phyloP scores from a whole-genome alignment of 495 filamentous ascomycete genomes.

The Tuber magnatum region DNA sequence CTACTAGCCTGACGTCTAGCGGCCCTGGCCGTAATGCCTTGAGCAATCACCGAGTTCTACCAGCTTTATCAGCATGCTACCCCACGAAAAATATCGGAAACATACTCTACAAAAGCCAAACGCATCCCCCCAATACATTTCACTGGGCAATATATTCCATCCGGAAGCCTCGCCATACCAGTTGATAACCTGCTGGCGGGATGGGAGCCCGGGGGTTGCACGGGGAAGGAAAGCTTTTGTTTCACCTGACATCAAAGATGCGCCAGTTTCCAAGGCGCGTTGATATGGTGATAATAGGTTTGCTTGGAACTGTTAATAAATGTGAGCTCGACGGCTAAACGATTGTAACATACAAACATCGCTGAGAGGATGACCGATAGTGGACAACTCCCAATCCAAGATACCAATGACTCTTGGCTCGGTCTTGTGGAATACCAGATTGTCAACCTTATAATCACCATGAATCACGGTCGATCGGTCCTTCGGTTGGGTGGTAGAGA shows the following conservation, averaged over 20 bases:
- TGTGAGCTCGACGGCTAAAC: background rate
- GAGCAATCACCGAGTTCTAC: slow-evolving; percentile 68
- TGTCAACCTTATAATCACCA: slow-evolving; percentile 98
- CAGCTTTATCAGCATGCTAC: slow-evolving; percentile 40
- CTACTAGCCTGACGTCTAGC: slow-evolving; percentile 86
- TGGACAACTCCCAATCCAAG: slow-evolving; percentile 96
- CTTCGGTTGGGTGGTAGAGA: slow-evolving; percentile 62
- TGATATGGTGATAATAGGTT: slow-evolving; percentile 37
- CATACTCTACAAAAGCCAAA: slow-evolving; percentile 51
- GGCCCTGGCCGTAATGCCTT: slow-evolving; percentile 83
- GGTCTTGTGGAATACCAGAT: slow-evolving; percentile 84
- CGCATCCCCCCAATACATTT: slow-evolving; percentile 60
- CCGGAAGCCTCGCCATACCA: slow-evolving; percentile 72
- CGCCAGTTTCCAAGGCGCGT: slow-evolving; percentile 32
- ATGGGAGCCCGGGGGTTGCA: slow-evolving; percentile 65
- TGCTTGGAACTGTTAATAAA: slow-evolving; percentile 10
- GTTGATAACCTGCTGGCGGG: slow-evolving; percentile 57
- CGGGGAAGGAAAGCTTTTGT: slow-evolving; percentile 54
- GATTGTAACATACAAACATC: slow-evolving; percentile 75
- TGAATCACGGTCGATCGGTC: slow-evolving; percentile 78
- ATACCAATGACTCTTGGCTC: slow-evolving; percentile 87
- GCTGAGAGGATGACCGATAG: slow-evolving; percentile 84
- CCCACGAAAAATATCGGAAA: background rate
- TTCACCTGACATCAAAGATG: slow-evolving; percentile 37
- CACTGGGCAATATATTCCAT: slow-evolving; percentile 54